Conservation (phyloP, 495 filamentous ascomycete species). For the Gamarada debralockiae region DNA sequence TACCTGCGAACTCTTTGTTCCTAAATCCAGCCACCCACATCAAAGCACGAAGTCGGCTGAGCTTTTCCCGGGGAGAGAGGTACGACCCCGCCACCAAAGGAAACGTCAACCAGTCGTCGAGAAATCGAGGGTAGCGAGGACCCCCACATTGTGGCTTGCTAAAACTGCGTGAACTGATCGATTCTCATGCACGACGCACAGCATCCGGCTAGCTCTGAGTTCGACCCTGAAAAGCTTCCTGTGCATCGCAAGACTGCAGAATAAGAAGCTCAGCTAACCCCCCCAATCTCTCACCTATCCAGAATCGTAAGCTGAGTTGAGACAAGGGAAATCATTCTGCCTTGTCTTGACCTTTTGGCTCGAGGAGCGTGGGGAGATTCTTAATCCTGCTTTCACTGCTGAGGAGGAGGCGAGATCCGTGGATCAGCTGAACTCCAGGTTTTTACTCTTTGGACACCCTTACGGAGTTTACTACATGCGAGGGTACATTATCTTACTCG, state of each 20-base stretch:
- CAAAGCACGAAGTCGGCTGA: no score
- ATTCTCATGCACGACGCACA: constrained; percentile 20
- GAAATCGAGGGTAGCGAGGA: no score
- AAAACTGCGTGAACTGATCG: background rate
- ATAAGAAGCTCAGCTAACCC: background rate
- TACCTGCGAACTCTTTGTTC: no score
- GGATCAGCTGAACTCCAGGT: constrained; percentile 6
- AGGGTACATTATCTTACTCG: no score
- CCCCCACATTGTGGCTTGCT: no score
- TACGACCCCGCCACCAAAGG: no score
- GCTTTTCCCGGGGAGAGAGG: no score
- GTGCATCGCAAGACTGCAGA: background rate
- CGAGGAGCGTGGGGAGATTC: background rate
- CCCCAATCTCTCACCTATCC: background rate
- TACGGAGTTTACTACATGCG: no score
- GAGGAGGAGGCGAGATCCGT: background rate
- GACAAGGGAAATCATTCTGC: constrained; percentile 5
- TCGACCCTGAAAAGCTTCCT: constrained; percentile 3
- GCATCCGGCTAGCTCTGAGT: constrained; percentile 12
- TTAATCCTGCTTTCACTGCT: no score
- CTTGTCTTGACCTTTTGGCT: background rate
- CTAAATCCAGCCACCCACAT: no score
- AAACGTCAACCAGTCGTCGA: no score
- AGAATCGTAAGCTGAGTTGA: constrained; percentile 15
- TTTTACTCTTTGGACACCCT: background rate